phyloP scores from a whole-genome alignment of 2,329 filamentous ascomycete species.

The Drechslerella coelobrocha region DNA sequence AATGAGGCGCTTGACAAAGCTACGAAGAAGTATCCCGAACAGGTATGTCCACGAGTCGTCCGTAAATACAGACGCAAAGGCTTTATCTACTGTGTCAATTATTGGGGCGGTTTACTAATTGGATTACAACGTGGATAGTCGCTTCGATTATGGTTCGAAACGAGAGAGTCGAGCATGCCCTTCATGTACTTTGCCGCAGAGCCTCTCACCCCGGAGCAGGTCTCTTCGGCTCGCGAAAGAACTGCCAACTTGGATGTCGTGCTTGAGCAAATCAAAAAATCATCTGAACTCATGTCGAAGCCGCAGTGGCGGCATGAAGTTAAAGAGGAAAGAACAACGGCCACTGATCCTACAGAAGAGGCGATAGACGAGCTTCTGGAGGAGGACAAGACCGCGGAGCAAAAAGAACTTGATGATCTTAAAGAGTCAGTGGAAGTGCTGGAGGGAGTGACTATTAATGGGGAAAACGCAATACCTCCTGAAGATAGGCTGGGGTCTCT shows the following conservation, averaged over 20 bases:
- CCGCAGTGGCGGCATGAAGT: slow-evolving; percentile 55
- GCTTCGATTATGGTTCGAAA: slow-evolving; percentile 81
- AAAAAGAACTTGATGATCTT: slow-evolving; percentile 8
- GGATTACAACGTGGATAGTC: slow-evolving; percentile 65
- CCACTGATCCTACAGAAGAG: slow-evolving; percentile 36
- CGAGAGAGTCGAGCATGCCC: slow-evolving; percentile 67
- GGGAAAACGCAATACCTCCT: slow-evolving; percentile 22
- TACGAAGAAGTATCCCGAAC: slow-evolving; percentile 74
- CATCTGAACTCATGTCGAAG: slow-evolving; percentile 51
- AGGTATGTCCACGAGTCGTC: slow-evolving; percentile 59
- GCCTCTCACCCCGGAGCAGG: slow-evolving; percentile 76
- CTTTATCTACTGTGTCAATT: too few relatives aligned
- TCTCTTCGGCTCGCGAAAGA: slow-evolving; percentile 74
- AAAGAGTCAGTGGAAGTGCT: slow-evolving; percentile 28
- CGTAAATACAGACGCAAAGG: not conserved
- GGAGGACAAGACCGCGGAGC: slow-evolving; percentile 8
- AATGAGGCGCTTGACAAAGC: slow-evolving; percentile 80
- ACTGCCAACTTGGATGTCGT: slow-evolving; percentile 72
- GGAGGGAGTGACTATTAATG: slow-evolving; percentile 24
- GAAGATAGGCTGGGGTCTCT: slow-evolving; percentile 8
- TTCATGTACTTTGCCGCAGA: slow-evolving; percentile 91
- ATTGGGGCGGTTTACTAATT: too few relatives aligned
- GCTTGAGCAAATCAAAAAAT: slow-evolving; percentile 65
- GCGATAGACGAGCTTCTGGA: slow-evolving; percentile 20
- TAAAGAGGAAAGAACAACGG: not conserved